Evolutionary conservation across 2,329 filamentous ascomycete species (phyloP), one percentile per base, ranked within the genome.

Genomic region (Cladophialophora yegresii): DNA sequence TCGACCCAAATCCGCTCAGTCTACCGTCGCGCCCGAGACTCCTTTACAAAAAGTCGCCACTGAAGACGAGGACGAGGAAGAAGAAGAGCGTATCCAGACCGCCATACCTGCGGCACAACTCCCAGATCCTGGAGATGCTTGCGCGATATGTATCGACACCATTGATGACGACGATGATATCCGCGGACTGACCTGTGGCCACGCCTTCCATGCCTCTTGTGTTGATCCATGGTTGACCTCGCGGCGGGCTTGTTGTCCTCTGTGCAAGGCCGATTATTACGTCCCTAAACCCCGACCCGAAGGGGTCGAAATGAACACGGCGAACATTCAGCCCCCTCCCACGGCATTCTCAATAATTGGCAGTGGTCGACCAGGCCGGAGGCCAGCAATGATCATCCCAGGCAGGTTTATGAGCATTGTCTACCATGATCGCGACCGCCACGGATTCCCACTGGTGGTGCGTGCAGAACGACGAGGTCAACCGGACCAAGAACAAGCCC

Each of bases 201-300:
- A 99, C 77, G 93, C 93, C 60, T 99, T 98, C 85, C 95, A 99
- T 76, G 93, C 92, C 57, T 91, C 89, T 45, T 99, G 95, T 75
- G 86, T 99, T 55, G 95, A 99, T 72, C 95, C 95, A 10, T 99
- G 95, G 95, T 81, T 99, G 68, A 99, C 95, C 9, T 93, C 90
- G 74, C 87, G 95, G 68, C 89, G 93, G 70, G 95, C 95, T 28
- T 98, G 93, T 81, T 99, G 95, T 76, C 95, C 95, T 5, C 87
- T 99, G 6, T 99, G 95, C 83, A 99, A 99, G 80, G 91, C 93
- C 47, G 95, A 99, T 75, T 99, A 98, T 77, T 98, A 96, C 76
- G 89, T 92, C 2, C 93, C 95, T 0, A 98, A 98, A 78, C 91
- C 92, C 57, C 89, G 92, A 16, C 82, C 90, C 2, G 85, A 87